These are phyloP conservation scores for Verticillium longisporum DNA, from an alignment of 2,329 filamentous ascomycete genomes.

Conservation along the genomic window DNA sequence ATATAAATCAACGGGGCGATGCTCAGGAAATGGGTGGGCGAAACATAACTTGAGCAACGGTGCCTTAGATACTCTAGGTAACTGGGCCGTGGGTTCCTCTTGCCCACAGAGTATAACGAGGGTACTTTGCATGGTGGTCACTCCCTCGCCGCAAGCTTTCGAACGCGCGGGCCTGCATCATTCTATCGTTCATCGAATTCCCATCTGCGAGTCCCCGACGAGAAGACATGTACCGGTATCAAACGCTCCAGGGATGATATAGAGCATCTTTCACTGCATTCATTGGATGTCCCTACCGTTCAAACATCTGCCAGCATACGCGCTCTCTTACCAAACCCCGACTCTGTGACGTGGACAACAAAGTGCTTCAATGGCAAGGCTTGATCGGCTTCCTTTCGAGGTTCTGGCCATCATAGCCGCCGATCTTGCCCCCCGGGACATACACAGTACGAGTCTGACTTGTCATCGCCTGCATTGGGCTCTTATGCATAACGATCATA, in stretches of 20 bases:
- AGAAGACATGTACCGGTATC: too few relatives aligned
- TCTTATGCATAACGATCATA: conserved; percentile 1
- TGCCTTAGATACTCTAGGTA: not conserved
- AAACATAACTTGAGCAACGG: not conserved
- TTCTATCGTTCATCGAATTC: not conserved
- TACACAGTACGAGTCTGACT: conserved; percentile 1
- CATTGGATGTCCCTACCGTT: not conserved
- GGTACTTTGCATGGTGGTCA: not conserved
- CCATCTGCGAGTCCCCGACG: too few relatives aligned
- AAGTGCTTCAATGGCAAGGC: not conserved
- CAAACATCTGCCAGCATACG: not conserved
- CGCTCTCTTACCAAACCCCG: not conserved
- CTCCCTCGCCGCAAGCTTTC: not conserved
- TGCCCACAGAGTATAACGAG: not conserved
- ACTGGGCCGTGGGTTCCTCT: not conserved
- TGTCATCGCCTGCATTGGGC: conserved; percentile 4
- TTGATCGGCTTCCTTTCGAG: not conserved
- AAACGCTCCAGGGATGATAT: not conserved
- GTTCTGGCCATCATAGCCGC: not conserved
- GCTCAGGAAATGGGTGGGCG: not conserved
- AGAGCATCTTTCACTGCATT: not conserved
- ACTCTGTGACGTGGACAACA: not conserved
- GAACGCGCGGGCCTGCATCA: not conserved
- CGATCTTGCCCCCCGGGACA: not conserved
- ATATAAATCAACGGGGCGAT: not conserved